Conservation (phyloP, 768 basidiomycete genomes). For the Leucocoprinus sp. region DNA sequence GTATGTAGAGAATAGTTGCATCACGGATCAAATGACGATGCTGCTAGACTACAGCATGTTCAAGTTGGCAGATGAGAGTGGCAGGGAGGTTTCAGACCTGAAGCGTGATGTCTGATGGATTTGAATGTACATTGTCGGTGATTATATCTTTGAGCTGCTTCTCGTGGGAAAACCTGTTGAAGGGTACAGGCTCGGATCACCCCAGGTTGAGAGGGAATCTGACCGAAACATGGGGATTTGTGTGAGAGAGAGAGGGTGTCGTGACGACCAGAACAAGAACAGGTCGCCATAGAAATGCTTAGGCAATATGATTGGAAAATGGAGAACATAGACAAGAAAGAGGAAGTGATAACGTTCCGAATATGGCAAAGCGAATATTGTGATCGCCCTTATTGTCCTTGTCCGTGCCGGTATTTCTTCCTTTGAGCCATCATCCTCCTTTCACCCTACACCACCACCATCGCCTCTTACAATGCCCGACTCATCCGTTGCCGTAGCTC, state of each 20-base stretch:
- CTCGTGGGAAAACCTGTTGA: too few relatives aligned
- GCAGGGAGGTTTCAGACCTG: slow-evolving; percentile 3
- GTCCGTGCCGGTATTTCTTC: slow-evolving; percentile 8
- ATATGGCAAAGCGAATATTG: slow-evolving; percentile 9
- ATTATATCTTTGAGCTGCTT: too few relatives aligned
- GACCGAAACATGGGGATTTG: not conserved
- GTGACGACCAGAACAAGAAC: slow-evolving; percentile 7
- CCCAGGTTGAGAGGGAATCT: not conserved
- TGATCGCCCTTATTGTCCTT: slow-evolving; percentile 12
- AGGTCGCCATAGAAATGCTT: slow-evolving; percentile 10
- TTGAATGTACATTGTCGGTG: too few relatives aligned
- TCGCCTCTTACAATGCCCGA: slow-evolving; percentile 19
- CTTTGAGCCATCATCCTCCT: slow-evolving; percentile 13
- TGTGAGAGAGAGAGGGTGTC: not conserved
- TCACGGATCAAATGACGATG: slow-evolving; percentile 8
- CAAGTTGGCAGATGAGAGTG: slow-evolving; percentile 8
- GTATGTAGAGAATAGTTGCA: not conserved
- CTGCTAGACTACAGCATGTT: slow-evolving; percentile 7
- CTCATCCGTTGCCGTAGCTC: slow-evolving; percentile 16
- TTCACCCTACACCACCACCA: slow-evolving; percentile 12
- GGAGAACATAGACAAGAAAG: slow-evolving; percentile 1
- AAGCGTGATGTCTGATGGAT: slow-evolving; percentile 4
- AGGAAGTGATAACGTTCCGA: slow-evolving; percentile 7
- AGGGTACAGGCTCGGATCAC: not conserved
- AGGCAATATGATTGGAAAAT: slow-evolving; percentile 7